Base-by-base conservation (phyloP, 768 basidiomycete species). In the Tubosaeta brunneosetosa region DNA sequence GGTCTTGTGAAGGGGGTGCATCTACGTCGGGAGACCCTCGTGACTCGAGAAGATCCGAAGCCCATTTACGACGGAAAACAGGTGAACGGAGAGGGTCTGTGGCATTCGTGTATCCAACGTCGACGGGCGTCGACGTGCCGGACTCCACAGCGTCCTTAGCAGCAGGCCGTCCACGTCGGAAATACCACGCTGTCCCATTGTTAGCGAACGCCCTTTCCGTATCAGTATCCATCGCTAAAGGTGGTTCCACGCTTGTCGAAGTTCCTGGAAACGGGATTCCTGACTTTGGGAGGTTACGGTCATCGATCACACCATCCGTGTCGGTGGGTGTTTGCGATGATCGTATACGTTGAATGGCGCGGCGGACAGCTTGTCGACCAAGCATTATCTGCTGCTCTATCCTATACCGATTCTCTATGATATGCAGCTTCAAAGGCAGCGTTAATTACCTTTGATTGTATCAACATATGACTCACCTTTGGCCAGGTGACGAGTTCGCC, bases 401-500 rank as follows among this genome's bases (percentile, higher is more conserved):
- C 9, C 82, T 81, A 58, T 83, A 78, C n/a, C 95, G 80, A 66
- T 98, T 97, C 64, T 87, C 84, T 53, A 97, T 90, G 82, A 98
- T 97, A 61, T 91, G 92, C 13, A 97, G 72, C 93, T 94, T 45
- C 43, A 41, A 9, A 46, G 8, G n/a, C 6, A 16, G 52, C 22
- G 44, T 67, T 34, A 65, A 49, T 54, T 45, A 3, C 16, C 41
- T 16, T 34, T 37, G 36, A 49, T n/a, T 6, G 1, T 19, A n/a
- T 8, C 22, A 11, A 25, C 11, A 37, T 25, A 50, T 13, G 4
- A 47, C 73, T 52, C 57, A 95, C 90, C 75, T 95, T 97, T 0
- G 97, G 95, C 93, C 93, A 99, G n/a, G 97, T 90, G 27, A 93
- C 95, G 10, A 82, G 66, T 70, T 97, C 78, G 11, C 97, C 97